These are phyloP conservation scores for Ilex asprella DNA, from an alignment of 257 asterid genomes.

Conservation along the genomic window DNA sequence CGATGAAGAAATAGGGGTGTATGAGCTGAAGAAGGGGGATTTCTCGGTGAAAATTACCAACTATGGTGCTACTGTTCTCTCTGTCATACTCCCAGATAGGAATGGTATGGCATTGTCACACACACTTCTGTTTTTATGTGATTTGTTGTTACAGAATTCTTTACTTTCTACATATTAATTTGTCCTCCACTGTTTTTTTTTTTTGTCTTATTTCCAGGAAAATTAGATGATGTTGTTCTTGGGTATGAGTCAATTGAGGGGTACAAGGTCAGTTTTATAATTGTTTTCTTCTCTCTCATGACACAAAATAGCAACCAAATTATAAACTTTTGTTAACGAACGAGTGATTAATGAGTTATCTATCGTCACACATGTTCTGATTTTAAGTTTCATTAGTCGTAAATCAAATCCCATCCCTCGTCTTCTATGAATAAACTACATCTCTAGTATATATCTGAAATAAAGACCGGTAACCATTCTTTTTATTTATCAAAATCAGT, in stretches of 20 bases:
- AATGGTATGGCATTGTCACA: constrained; percentile 27
- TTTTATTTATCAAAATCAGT: no score
- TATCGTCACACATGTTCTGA: no score
- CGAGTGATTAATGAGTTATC: no score
- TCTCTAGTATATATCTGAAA: no score
- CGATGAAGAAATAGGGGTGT: constrained; percentile 28
- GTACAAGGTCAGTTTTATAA: constrained; percentile 51
- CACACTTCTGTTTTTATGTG: no score
- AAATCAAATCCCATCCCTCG: no score
- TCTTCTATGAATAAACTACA: no score
- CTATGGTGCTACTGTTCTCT: constrained; percentile 70
- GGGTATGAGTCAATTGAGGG: constrained; percentile 53
- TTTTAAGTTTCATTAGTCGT: no score
- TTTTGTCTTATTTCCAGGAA: constrained; percentile 35
- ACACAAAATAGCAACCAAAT: neutral
- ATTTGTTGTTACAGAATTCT: no score
- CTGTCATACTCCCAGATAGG: constrained; percentile 55
- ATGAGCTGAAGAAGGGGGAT: constrained; percentile 41
- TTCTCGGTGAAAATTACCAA: constrained; percentile 53
- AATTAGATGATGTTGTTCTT: constrained; percentile 69
- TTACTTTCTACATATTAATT: neutral
- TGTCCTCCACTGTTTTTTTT: neutral
- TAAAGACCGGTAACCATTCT: no score
- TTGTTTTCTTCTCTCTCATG: neutral
- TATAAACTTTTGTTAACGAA: no score